Evolutionary conservation across 2,329 filamentous ascomycete genomes (phyloP).

Genomic region (Stachybotrys chlorohalonatus): DNA sequence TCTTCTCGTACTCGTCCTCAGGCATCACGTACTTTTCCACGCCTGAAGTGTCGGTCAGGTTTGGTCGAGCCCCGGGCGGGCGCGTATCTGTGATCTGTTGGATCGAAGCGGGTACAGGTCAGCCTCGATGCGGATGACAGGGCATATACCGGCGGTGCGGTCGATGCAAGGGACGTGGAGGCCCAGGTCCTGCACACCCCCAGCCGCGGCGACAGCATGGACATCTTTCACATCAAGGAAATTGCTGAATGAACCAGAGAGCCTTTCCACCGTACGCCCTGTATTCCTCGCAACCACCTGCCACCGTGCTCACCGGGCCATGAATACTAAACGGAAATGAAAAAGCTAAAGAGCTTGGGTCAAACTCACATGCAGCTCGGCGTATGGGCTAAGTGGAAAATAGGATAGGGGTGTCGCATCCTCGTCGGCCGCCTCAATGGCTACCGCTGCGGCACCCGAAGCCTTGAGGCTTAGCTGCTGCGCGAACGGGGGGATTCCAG

Average conservation of each 20-base stretch:
- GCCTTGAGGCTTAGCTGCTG: slow-evolving; percentile 70
- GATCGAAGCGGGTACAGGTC: neutral
- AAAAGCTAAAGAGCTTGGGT: slow-evolving; percentile 2
- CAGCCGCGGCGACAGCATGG: too few relatives aligned
- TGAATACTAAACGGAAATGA: too few relatives aligned
- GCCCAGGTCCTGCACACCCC: too few relatives aligned
- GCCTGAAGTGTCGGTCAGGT: slow-evolving; percentile 71
- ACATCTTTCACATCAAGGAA: too few relatives aligned
- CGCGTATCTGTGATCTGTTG: slow-evolving; percentile 69
- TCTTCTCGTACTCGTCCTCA: slow-evolving; percentile 74
- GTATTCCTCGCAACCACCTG: too few relatives aligned
- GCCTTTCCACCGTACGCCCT: too few relatives aligned
- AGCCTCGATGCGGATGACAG: neutral
- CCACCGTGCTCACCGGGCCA: too few relatives aligned
- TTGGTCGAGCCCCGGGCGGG: slow-evolving; percentile 63
- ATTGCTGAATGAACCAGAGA: too few relatives aligned
- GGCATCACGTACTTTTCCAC: slow-evolving; percentile 90
- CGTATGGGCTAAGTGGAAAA: slow-evolving; percentile 64
- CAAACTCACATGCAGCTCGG: slow-evolving; percentile 67
- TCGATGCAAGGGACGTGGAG: neutral
- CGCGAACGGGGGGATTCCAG: slow-evolving; percentile 73
- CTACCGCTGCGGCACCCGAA: slow-evolving; percentile 45
- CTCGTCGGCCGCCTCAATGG: slow-evolving; percentile 64
- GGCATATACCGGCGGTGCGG: neutral
- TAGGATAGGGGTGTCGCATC: slow-evolving; percentile 54